Percentiles rank a stretch among this genome's conserved stretches.
Conservation (phyloP, 441 rosid genomes). For the Adansonia madagascariensis region DNA sequence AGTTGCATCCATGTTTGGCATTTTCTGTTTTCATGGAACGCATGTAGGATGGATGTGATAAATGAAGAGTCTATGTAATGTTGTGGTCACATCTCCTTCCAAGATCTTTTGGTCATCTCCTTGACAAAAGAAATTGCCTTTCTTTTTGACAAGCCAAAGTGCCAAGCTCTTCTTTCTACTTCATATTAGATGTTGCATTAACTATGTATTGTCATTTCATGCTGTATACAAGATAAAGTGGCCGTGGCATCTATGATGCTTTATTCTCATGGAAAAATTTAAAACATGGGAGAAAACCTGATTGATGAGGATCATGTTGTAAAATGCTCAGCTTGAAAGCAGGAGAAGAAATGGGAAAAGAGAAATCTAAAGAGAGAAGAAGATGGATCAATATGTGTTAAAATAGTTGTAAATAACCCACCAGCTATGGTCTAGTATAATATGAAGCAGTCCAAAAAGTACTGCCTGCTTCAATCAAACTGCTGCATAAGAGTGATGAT, state of each 20-base stretch:
- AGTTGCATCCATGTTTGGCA: neutral
- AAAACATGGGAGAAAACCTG: conserved; percentile 6
- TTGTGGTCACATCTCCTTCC: neutral
- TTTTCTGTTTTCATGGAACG: conserved; percentile 4
- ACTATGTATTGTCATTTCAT: neutral
- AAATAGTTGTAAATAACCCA: neutral
- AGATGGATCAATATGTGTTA: conserved; percentile 4
- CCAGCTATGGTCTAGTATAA: neutral
- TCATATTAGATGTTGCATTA: conserved; percentile 2
- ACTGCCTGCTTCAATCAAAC: conserved; percentile 10
- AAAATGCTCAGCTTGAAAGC: conserved; percentile 18
- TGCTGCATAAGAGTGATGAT: conserved; percentile 2
- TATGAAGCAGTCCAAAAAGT: conserved; percentile 1
- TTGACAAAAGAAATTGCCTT: conserved; percentile 10
- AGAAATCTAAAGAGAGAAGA: conserved; percentile 1
- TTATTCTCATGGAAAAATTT: neutral
- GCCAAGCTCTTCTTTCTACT: neutral
- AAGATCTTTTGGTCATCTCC: neutral
- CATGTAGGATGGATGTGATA: conserved; percentile 13
- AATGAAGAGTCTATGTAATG: neutral
- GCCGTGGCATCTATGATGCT: neutral
- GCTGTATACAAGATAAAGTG: neutral
- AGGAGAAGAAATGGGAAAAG: neutral
- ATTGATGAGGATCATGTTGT: conserved; percentile 18
- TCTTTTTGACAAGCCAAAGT: conserved; percentile 6